These are phyloP conservation scores for Talaromyces rugulosus DNA, from an alignment of 2,329 filamentous ascomycete species.

Conservation along the genomic window DNA sequence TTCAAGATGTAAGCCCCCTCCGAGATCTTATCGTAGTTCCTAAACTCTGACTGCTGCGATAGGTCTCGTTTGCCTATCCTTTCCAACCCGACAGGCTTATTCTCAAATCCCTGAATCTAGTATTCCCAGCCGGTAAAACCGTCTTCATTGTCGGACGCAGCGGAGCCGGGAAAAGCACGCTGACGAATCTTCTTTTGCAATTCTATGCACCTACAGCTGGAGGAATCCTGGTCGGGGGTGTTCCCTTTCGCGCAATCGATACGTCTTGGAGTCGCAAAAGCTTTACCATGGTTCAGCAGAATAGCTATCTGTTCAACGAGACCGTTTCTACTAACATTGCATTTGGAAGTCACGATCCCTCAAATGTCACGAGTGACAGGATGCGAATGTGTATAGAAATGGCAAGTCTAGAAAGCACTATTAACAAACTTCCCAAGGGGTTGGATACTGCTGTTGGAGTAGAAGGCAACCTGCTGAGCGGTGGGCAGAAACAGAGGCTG, in stretches of 20 bases:
- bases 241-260: conserved; percentile 59
- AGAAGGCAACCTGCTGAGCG: conserved; percentile 69
- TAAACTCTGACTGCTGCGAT: conserved; percentile 14
- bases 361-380: conserved; percentile 48
- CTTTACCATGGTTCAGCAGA: conserved; percentile 77
- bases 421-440: conserved; percentile 64
- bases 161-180: conserved; percentile 87
- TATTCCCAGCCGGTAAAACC: conserved; percentile 66
- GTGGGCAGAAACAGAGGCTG: conserved; percentile 78
- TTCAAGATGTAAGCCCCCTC: conserved; percentile 55
- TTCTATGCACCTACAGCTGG: conserved; percentile 69
- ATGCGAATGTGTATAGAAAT: conserved; percentile 61
- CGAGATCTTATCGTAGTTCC: not conserved
- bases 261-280: conserved; percentile 71
- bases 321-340: conserved; percentile 74
- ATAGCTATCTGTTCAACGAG: conserved; percentile 75
- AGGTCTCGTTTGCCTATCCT: conserved; percentile 83
- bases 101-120: conserved; percentile 60
- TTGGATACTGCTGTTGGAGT: conserved; percentile 67
- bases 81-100: conserved; percentile 59
- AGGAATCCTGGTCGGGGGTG: conserved; percentile 64
- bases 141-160: conserved; percentile 82
- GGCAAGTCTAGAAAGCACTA: conserved; percentile 64
- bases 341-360: conserved; percentile 57
- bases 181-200: conserved; percentile 72